Percentiles rank a stretch among this genome's conserved stretches.
Evolutionary conservation across 2,329 filamentous ascomycete genomes (phyloP).

Genomic region (Rutstroemia sp.): DNA sequence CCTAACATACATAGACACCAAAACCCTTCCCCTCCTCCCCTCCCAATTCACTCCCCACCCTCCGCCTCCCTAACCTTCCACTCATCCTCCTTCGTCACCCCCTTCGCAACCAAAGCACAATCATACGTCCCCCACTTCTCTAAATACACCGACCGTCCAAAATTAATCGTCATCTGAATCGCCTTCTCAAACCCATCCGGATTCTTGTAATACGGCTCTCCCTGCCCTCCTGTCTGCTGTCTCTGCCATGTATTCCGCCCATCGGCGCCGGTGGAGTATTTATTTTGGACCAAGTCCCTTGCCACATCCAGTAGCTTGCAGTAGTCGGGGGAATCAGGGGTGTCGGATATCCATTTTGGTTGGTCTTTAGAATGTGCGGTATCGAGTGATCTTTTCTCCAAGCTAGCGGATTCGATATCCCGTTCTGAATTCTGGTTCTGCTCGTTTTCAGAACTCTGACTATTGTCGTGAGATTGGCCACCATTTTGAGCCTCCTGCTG

Average conservation of each 20-base stretch:
- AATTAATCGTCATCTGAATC: constrained; percentile 39
- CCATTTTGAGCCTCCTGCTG: background rate
- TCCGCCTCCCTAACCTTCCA: constrained; percentile 30
- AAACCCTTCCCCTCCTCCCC: background rate
- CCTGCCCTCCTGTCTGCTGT: constrained; percentile 42
- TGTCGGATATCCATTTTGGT: constrained; percentile 19
- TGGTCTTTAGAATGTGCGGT: background rate
- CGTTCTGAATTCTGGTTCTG: background rate
- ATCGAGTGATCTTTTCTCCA: background rate
- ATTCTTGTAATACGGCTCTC: constrained; percentile 47
- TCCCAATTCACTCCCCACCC: background rate
- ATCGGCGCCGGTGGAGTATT: constrained; percentile 1
- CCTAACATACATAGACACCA: no score
- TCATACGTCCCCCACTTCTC: constrained; percentile 41
- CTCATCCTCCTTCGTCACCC: constrained; percentile 36
- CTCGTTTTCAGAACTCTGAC: background rate
- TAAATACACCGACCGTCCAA: constrained; percentile 34
- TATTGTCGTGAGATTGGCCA: background rate
- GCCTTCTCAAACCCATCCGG: constrained; percentile 38
- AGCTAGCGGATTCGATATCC: background rate
- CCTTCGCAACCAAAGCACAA: constrained; percentile 34
- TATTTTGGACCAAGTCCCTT: constrained; percentile 22
- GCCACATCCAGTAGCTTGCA: constrained; percentile 23
- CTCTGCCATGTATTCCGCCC: constrained; percentile 46
- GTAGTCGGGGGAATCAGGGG: constrained; percentile 23